Percentiles rank a stretch among this genome's conserved stretches.
Conservation (phyloP, 2,329 filamentous ascomycete species). For the Aspergillus thermomutatus region DNA sequence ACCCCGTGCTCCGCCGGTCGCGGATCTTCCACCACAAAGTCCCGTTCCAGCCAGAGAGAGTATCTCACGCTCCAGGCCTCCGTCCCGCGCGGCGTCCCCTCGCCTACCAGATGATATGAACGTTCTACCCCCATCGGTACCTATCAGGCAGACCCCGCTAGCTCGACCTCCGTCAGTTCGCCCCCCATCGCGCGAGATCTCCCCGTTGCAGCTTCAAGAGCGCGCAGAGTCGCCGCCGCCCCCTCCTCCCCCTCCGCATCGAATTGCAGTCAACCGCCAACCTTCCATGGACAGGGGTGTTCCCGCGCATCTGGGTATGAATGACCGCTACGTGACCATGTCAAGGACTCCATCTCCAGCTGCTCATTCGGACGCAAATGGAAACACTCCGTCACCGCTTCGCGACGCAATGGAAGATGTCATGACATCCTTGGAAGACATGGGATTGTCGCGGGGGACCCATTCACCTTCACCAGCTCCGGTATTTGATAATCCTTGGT, state of each 20-base stretch:
- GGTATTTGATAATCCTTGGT: constrained; percentile 68
- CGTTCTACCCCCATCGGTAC: constrained; percentile 7
- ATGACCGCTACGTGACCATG: constrained; percentile 37
- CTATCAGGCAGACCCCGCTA: constrained; percentile 6
- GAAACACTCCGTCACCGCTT: constrained; percentile 83
- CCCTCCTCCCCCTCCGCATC: constrained; percentile 78
- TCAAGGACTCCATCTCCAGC: constrained; percentile 49
- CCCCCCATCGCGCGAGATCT: constrained; percentile 21
- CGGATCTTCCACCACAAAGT: constrained; percentile 9
- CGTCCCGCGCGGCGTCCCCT: constrained; percentile 15
- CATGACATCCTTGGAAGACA: constrained; percentile 88
- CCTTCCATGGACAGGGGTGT: constrained; percentile 24
- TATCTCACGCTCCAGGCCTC: constrained; percentile 20
- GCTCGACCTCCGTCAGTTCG: constrained; percentile 1
- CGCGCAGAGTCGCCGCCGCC: constrained; percentile 74
- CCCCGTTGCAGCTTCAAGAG: constrained; percentile 38
- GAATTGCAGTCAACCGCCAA: constrained; percentile 50
- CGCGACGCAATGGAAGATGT: constrained; percentile 97
- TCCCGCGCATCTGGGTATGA: constrained; percentile 37
- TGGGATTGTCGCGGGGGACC: constrained; percentile 61
- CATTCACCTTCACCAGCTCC: constrained; percentile 54
- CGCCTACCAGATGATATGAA: constrained; percentile 7
- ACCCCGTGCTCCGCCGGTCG: constrained; percentile 19
- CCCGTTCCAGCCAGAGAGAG: neutral
- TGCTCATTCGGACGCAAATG: constrained; percentile 58